Percentiles rank a stretch among this genome's conserved stretches.
Conservation (phyloP, 352 stramenopile species). For the Thraustochytrium striatum region DNA sequence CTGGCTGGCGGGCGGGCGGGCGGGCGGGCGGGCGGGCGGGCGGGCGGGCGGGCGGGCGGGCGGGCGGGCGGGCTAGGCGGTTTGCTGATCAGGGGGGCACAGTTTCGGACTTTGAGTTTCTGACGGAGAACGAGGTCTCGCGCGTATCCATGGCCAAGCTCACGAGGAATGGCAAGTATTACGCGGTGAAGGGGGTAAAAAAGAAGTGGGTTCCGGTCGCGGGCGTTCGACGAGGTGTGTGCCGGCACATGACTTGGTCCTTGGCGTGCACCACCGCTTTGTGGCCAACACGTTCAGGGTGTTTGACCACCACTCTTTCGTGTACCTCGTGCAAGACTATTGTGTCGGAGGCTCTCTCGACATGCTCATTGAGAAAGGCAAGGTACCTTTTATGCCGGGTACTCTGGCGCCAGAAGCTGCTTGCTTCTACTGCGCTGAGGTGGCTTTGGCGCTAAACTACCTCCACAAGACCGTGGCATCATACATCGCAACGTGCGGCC, state of each 20-base stretch:
- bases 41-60: no score
- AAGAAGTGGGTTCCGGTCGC: constrained; percentile 27
- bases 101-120: background rate
- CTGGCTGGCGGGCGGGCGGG: no score
- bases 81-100: no score
- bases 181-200: constrained; percentile 10
- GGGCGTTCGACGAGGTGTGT: constrained; percentile 5
- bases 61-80: no score
- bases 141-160: background rate
- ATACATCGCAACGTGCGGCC: constrained; percentile 24
- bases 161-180: background rate
- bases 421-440: constrained; percentile 12
- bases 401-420: constrained; percentile 3
- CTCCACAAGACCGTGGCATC: constrained; percentile 11
- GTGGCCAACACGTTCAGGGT: constrained; percentile 27
- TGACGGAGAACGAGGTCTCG: background rate
- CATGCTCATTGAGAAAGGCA: background rate
- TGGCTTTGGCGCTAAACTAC: background rate
- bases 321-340: constrained; percentile 35
- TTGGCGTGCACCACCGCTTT: constrained; percentile 12
- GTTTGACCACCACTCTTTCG: constrained; percentile 46
- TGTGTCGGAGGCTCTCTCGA: constrained; percentile 17
- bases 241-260: background rate
- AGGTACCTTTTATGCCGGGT: background rate
- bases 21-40: no score